These are phyloP conservation scores for Urtica urens DNA, from an alignment of 306 rosid species.

Conservation along the genomic window DNA sequence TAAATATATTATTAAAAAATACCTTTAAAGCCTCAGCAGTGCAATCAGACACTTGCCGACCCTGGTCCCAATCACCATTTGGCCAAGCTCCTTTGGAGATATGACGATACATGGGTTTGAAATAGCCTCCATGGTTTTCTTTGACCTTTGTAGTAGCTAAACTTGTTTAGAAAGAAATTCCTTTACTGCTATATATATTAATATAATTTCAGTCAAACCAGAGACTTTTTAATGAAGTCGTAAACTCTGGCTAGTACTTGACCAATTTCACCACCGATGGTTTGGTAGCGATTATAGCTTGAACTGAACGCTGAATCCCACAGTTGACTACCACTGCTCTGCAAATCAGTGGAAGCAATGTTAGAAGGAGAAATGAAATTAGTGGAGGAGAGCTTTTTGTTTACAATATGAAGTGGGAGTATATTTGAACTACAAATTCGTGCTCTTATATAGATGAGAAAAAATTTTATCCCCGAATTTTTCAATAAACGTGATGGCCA, in stretches of 20 bases:
- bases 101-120: background rate
- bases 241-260: slow-evolving; percentile 13
- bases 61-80: background rate
- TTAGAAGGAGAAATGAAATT: no score
- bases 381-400: no score
- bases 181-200: background rate
- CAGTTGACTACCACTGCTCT: slow-evolving; percentile 23
- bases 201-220: slow-evolving; percentile 14
- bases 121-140: background rate
- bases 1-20: background rate
- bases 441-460: no score
- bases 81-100: slow-evolving; percentile 4
- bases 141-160: background rate
- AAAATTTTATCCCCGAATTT: no score
- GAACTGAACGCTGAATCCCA: slow-evolving; percentile 26
- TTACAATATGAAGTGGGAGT: no score
- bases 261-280: slow-evolving; percentile 13
- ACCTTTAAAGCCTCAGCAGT: slow-evolving; percentile 2
- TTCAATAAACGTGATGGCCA: no score
- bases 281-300: slow-evolving; percentile 23
- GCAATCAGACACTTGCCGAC: slow-evolving; percentile 1
- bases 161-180: background rate
- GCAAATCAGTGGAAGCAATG: background rate
- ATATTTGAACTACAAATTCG: no score
- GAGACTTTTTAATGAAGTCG: slow-evolving; percentile 22